Base-by-base conservation (phyloP, 371 early-diverging fungal genomes). In the Mortierella sp. region DNA sequence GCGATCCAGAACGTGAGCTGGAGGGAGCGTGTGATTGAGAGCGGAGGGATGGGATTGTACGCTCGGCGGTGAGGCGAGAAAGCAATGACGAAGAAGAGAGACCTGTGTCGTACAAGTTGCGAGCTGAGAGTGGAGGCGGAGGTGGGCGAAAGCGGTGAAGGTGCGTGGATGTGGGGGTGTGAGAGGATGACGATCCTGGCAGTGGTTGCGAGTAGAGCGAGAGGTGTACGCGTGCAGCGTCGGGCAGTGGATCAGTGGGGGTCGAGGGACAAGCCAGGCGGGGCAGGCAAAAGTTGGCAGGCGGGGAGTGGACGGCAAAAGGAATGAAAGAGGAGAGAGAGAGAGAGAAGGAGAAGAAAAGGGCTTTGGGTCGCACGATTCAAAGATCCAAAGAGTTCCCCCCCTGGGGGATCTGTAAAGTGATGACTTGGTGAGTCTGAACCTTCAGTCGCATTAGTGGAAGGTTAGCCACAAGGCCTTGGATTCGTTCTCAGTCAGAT, bases 71-170 rank as follows among this genome's bases (percentile, higher is more conserved):
- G 47, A 27, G 40, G 31, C 40, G 14, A 12, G 10, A 40, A 31
- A 40, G 46, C 50, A 14, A 48, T 57, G 50, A 27, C 19, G 50
- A 34, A 34, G 59, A 58, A 6, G 56, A 21, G 7, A 5, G 16
- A 0, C 22, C 48, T 24, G 39, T 50, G 59, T 58, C n/a, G 49
- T 58, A 58, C 59, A 58, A 58, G 40, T 58, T 22, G 50, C 3
- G 50, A 48, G 49, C 27, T 39, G 50, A 21, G 34, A 48, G 40
- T 58, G 24, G 43, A 34, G n/a, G 34, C 34, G 34, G 10, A 34
- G 10, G 10, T 34, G 34, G 34, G 34, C 34, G 10, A 47, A 19
- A 31, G 47, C 57, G 2, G 39, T 31, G 34, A 21, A 37, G 22
- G 48, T 6, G 24, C 37, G 28, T 37, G 44, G 56, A 43, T 41